Percentiles rank a stretch among this genome's conserved stretches.
Evolutionary conservation across 495 filamentous ascomycete species (phyloP).

Genomic region (Collariella sp.): DNA sequence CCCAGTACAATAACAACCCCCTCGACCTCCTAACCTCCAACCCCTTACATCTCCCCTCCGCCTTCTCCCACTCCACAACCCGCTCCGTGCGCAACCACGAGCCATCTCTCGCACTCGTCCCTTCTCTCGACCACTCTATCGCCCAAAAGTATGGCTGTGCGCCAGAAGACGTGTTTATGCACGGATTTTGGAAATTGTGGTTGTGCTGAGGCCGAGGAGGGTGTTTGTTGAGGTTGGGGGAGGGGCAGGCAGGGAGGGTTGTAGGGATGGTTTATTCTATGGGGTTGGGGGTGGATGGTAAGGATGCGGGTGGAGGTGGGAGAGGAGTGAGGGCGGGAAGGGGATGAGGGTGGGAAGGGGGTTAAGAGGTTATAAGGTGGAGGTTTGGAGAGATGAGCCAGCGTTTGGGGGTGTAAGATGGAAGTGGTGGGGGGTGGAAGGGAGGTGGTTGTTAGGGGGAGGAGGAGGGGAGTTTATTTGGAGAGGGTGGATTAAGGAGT

Average conservation of each 20-base stretch:
- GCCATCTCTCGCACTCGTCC: conserved; percentile 71
- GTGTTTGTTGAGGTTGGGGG: conserved; percentile 53
- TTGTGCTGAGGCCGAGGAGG: conserved; percentile 29
- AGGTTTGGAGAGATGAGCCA: conserved; percentile 24
- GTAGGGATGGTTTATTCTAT: conserved; percentile 33
- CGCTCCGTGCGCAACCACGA: conserved; percentile 74
- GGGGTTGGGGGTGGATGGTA: background rate
- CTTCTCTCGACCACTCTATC: conserved; percentile 31
- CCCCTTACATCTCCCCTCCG: conserved; percentile 77
- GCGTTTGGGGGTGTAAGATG: background rate
- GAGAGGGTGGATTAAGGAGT: background rate
- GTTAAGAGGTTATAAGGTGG: conserved; percentile 5
- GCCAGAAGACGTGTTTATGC: conserved; percentile 52
- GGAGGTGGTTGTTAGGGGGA: conserved; percentile 23
- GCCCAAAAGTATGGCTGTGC: conserved; percentile 6
- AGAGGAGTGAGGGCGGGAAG: background rate
- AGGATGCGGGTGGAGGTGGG: background rate
- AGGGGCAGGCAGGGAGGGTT: conserved; percentile 49
- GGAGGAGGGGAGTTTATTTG: conserved; percentile 31
- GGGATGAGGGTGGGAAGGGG: background rate
- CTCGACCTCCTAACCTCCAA: conserved; percentile 79
- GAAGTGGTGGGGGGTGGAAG: conserved; percentile 11
- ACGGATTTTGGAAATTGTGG: conserved; percentile 37
- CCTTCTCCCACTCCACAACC: conserved; percentile 48
- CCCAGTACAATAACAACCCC: conserved; percentile 15